A percentile compares a stretch with the other conserved stretches of the same genome.
phyloP scores from a whole-genome alignment of 2,329 filamentous ascomycete genomes.

The Ascocoryne sarcoides region DNA sequence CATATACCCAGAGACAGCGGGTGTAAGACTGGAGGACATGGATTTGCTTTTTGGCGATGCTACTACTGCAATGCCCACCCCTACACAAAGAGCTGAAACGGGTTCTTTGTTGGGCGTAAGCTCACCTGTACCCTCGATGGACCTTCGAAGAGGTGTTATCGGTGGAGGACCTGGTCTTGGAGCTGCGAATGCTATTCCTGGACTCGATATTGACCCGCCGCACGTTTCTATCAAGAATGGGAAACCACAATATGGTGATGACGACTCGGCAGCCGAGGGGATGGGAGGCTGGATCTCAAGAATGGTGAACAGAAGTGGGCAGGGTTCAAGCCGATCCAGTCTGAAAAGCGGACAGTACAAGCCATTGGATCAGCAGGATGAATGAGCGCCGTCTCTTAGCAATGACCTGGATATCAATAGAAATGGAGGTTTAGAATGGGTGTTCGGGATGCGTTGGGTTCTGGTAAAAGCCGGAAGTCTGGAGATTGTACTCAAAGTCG shows the following conservation, averaged over 20 bases:
- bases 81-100: conserved; percentile 66
- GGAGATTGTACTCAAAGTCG: too few species aligned
- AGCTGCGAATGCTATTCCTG: conserved; percentile 63
- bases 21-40: conserved; percentile 95
- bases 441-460: too few species aligned
- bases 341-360: conserved; percentile 24
- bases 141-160: conserved; percentile 48
- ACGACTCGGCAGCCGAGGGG: conserved; percentile 36
- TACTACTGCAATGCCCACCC: conserved; percentile 73
- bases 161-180: conserved; percentile 35
- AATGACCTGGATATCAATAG: too few species aligned
- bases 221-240: conserved; percentile 44
- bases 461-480: too few species aligned
- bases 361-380: conserved; percentile 36
- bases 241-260: conserved; percentile 35
- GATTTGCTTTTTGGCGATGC: conserved; percentile 89
- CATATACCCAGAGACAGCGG: conserved; percentile 93
- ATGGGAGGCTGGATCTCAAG: conserved; percentile 62
- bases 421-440: too few species aligned
- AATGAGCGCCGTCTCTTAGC: too few species aligned
- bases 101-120: conserved; percentile 71
- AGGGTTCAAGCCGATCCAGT: conserved; percentile 22
- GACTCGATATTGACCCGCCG: conserved; percentile 74
- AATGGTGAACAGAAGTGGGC: conserved; percentile 48
- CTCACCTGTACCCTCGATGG: conserved; percentile 73